Evolutionary conservation across 2,329 filamentous ascomycete genomes (phyloP), one percentile per base, ranked within the genome.

Genomic region (Reticulascus tulasneorum): DNA sequence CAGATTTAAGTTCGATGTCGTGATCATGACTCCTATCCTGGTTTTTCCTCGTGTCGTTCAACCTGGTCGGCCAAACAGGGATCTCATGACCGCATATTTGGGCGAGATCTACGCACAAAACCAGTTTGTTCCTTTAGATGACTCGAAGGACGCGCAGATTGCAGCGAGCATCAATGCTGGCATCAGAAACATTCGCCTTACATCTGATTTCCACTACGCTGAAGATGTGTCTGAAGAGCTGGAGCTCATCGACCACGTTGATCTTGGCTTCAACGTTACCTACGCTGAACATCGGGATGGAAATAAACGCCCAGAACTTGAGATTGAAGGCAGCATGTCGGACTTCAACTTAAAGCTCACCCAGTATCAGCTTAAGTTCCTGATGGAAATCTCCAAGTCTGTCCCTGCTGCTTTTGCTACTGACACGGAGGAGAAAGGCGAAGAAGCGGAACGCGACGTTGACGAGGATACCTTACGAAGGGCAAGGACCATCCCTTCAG

Each of bases 91-190:
- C 1, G 93, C 91, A 1, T 94, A 97, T 52, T 68, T 99, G 4
- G 93, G 93, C 63, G 94, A 98, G 57, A 96, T 99, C 17, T 98
- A 97, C 55, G 90, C 87, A 0, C 89, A 90, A 60, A 98, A 98
- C 59, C 86, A 83, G 46, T 98, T 99, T 54, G 78, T 84, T 1
- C 84, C 86, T 0, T 66, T 97, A 4, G 85, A 94, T 45, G 88
- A 94, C 40, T 81, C 80, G 1, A 70, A 85, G 49, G 65, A 79
- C 20, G 75, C 85, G 1, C 77, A 83, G 4, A 81, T 86, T 40
- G 87, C 87, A 21, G 98, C 95, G 71, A 89, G 94, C 56, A 75
- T 98, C 12, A 85, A 86, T 3, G 84, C 89, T 13, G 93, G 93
- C 16, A 91, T 99, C 47, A 79, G 91, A 35, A 94, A 98, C 43